Conservation (phyloP, 768 basidiomycete genomes). For the Lactarius akahatsu region DNA sequence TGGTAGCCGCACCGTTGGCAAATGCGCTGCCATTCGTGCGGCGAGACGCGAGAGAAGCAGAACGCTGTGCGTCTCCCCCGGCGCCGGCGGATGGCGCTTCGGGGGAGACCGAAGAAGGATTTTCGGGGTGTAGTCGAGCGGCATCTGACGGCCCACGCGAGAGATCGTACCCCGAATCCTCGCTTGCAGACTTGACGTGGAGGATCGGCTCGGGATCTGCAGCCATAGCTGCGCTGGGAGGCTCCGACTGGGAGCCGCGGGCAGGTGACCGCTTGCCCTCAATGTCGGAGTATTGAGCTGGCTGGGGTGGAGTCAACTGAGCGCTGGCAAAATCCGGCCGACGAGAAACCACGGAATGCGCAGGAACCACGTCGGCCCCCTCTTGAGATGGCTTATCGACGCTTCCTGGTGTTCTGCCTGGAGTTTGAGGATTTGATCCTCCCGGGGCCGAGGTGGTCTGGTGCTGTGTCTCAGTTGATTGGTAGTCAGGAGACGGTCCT, state of each 20-base stretch:
- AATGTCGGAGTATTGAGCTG: background rate
- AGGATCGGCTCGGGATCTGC: background rate
- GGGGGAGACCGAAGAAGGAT: background rate
- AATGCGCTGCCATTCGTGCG: constrained; percentile 39
- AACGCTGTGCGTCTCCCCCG: background rate
- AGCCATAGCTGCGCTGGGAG: background rate
- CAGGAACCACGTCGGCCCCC: background rate
- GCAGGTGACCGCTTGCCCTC: background rate
- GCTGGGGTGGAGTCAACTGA: background rate
- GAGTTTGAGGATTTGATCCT: background rate
- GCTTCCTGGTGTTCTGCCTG: too few relatives aligned
- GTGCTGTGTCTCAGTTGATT: background rate
- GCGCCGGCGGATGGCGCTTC: background rate
- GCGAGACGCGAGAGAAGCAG: constrained; percentile 9
- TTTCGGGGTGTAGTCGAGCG: background rate
- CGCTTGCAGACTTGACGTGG: background rate
- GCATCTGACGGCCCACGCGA: background rate
- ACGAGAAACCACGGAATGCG: background rate
- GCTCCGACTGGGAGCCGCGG: background rate
- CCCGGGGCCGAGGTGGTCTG: background rate
- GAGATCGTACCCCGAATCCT: background rate
- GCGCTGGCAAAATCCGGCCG: background rate
- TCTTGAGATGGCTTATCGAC: background rate
- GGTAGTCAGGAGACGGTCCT: constrained; percentile 18
- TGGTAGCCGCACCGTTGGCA: constrained; percentile 53